These are phyloP conservation scores for Gaultheria prostrata DNA, from an alignment of 148 eudicot genomes.

Conservation along the genomic window DNA sequence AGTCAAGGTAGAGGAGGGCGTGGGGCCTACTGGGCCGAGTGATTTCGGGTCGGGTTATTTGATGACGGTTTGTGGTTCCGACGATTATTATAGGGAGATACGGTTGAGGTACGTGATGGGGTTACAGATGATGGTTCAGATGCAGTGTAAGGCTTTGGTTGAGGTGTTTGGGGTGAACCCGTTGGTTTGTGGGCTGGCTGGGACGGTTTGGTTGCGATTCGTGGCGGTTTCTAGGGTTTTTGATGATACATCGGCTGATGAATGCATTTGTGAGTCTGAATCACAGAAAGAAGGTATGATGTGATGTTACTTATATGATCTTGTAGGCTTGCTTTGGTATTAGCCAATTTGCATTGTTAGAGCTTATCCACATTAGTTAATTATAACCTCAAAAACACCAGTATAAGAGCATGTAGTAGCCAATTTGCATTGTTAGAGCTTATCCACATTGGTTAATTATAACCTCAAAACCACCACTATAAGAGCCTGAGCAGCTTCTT, in stretches of 20 bases:
- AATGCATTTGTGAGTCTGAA: conserved; percentile 49
- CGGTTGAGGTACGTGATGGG: conserved; percentile 68
- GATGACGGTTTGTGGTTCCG: conserved; percentile 7
- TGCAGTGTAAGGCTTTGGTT: conserved; percentile 63
- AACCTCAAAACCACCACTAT: no score
- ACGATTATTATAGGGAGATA: conserved; percentile 43
- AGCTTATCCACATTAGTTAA: no score
- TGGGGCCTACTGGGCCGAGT: conserved; percentile 57
- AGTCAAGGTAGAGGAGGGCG: conserved; percentile 23
- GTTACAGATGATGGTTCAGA: conserved; percentile 59
- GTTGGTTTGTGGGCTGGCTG: conserved; percentile 54
- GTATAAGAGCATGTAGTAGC: no score
- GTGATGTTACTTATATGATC: neutral
- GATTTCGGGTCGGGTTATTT: conserved; percentile 45
- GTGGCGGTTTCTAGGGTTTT: conserved; percentile 42
- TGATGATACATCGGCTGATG: conserved; percentile 60
- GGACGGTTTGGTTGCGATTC: conserved; percentile 58
- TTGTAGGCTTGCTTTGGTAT: neutral
- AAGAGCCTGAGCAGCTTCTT: no score
- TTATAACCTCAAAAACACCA: no score
- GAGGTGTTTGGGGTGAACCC: conserved; percentile 48
- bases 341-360: no score
- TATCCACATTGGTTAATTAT: no score
- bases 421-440: no score
- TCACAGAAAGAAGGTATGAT: conserved; percentile 46